phyloP scores from a whole-genome alignment of 2,329 filamentous ascomycete species.

The Scleromitrula shiraiana region DNA sequence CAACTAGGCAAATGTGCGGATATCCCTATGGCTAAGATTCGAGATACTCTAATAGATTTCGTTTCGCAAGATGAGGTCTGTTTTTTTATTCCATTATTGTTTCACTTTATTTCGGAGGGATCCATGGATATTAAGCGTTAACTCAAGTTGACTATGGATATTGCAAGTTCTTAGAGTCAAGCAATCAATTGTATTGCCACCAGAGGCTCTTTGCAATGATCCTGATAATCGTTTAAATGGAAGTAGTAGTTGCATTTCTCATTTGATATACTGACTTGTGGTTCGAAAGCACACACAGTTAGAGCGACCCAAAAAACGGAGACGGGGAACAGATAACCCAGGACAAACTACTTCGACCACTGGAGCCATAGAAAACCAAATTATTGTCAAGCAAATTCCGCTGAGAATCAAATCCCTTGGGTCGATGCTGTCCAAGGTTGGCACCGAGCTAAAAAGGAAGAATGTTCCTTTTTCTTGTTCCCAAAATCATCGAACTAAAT shows the following conservation, averaged over 20 bases:
- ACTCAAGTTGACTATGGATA: too few species aligned
- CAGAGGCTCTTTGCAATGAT: too few species aligned
- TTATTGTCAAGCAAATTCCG: constrained; percentile 21
- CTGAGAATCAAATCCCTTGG: constrained; percentile 20
- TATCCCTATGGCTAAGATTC: constrained; percentile 8
- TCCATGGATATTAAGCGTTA: too few species aligned
- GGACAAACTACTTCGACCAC: background rate
- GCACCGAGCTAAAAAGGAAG: constrained; percentile 13
- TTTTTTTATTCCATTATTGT: background rate
- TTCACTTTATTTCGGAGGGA: background rate
- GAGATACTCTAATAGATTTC: constrained; percentile 19
- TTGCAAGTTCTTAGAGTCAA: too few species aligned
- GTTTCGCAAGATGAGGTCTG: constrained; percentile 3
- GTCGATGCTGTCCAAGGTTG: constrained; percentile 9
- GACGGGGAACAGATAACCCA: background rate
- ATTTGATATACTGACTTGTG: too few species aligned
- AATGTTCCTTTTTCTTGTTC: constrained; percentile 16
- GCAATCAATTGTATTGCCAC: too few species aligned
- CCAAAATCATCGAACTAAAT: constrained; percentile 9
- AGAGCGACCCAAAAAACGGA: constrained; percentile 19
- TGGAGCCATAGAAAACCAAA: constrained; percentile 9
- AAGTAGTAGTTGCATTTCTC: too few species aligned
- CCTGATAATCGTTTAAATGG: too few species aligned
- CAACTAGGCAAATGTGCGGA: background rate
- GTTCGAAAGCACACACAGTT: too few species aligned